Evolutionary conservation across 108 stramenopile genomes (phyloP).

Genomic region (Nannochloropsis salina): DNA sequence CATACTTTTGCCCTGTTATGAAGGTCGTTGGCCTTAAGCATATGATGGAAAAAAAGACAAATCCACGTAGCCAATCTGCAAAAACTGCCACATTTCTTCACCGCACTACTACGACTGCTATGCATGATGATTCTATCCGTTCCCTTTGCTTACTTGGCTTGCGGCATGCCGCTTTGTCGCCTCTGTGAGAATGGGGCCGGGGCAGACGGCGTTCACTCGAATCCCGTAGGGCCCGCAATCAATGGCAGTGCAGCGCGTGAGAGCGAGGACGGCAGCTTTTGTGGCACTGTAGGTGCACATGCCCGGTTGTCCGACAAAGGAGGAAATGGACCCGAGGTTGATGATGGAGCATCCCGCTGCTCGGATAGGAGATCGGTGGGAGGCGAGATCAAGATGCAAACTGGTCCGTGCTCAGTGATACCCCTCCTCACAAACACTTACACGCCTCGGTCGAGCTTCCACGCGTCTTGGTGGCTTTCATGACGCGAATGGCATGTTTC

Average conservation of each 20-base stretch:
- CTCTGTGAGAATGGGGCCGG: constrained; percentile 16
- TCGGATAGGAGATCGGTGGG: not conserved
- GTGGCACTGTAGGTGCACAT: constrained; percentile 14
- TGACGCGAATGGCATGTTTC: not conserved
- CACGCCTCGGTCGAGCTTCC: not conserved
- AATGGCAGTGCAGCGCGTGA: not conserved
- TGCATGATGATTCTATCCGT: no score
- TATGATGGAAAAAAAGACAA: not conserved
- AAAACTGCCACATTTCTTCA: not conserved
- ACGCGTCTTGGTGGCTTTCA: not conserved
- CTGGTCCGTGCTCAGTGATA: no score
- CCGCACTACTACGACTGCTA: not conserved
- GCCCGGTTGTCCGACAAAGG: not conserved
- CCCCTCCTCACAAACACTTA: not conserved
- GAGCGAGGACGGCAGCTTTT: constrained; percentile 6
- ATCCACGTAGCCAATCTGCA: not conserved
- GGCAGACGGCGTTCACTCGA: not conserved
- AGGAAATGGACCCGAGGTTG: not conserved
- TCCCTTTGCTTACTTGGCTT: constrained; percentile 5
- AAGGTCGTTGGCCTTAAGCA: not conserved
- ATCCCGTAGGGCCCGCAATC: not conserved
- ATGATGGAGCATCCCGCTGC: constrained; percentile 4
- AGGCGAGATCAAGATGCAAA: not conserved
- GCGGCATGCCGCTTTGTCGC: not conserved
- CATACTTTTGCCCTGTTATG: not conserved